Evolutionary conservation across 208 protist genomes (phyloP).

Genomic region (Acanthamoeba quina): DNA sequence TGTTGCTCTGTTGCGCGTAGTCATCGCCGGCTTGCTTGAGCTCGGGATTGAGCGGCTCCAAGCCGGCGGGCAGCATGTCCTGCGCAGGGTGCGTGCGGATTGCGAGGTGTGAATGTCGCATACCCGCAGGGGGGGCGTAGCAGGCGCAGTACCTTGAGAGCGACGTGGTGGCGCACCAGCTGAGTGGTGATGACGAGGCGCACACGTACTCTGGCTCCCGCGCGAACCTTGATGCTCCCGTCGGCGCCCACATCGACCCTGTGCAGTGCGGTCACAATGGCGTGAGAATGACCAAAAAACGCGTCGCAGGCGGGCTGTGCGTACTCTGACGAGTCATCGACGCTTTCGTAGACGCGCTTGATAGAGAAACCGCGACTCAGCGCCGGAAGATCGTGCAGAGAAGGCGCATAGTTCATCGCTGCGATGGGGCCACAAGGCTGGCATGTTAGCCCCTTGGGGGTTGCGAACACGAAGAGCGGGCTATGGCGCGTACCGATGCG

Average conservation of each 20-base stretch:
- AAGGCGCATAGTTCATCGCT: slow-evolving; percentile 52
- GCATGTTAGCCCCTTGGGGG: neutral
- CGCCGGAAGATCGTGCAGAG: neutral
- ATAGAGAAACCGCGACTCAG: slow-evolving; percentile 39
- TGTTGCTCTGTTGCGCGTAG: neutral
- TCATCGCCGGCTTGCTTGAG: slow-evolving; percentile 35
- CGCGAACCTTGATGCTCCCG: neutral
- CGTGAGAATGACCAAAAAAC: neutral
- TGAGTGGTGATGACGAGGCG: neutral
- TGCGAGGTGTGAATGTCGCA: neutral
- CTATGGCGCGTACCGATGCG: neutral
- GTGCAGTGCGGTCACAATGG: neutral
- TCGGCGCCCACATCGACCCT: slow-evolving; percentile 9
- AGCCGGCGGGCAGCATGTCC: slow-evolving; percentile 43
- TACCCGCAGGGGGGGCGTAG: neutral
- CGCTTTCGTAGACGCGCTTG: slow-evolving; percentile 44
- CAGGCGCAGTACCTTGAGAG: neutral
- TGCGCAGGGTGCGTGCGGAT: neutral
- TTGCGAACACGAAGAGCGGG: neutral
- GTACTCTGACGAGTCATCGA: slow-evolving; percentile 56
- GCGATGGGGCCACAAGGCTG: neutral
- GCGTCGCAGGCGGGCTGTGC: neutral
- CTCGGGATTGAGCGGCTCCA: slow-evolving; percentile 63
- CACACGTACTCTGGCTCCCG: slow-evolving; percentile 37
- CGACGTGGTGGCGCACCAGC: slow-evolving; percentile 27